Evolutionary conservation across 2,329 filamentous ascomycete genomes (phyloP), one percentile per base, ranked within the genome.

Genomic region (Trematosphaeria pertusa): DNA sequence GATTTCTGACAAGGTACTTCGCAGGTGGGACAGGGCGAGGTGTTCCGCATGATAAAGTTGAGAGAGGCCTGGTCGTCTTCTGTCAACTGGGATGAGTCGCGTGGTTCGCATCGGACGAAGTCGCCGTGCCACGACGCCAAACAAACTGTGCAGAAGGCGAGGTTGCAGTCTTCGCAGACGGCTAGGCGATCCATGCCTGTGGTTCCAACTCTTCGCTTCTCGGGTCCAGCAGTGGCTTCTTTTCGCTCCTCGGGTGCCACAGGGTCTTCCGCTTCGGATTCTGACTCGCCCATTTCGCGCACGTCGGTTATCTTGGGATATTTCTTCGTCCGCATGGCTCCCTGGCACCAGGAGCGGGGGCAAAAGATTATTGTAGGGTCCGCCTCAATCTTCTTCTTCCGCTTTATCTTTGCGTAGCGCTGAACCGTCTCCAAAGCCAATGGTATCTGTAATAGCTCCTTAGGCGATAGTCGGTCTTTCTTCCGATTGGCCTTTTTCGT

Each of bases 311-410:
- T 73, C 42, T 77, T 75, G 4, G 76, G 75, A 40, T 78, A 78
- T 50, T 75, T 78, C 2, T 61, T 54, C 7, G 84, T 85, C 4
- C 75, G 83, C 19, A 92, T 92, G 2, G 92, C 89, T 5, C 91
- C 92, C 70, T 94, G 89, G 69, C 94, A 99, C 90, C 92, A 97
- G 45, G 86, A 81, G 7, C 94, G 84, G 0, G 94, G 94, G 64
- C 94, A 99, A 70, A 96, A 97, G 24, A 97, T 82, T 0, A 92
- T 97, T 48, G 86, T 87, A 64, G 92, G 95, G 72, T 97, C 92
- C 0, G 90, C 87, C 71, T 97, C 94, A 2, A 97, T 83, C 68
- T 91, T 88, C 56, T 88, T 89, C 75, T 97, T 97, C 64, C 96
- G 89, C 74, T 94, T 97, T 50, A 97, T 80, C 28, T 85, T 86